Evolutionary conservation across 2,329 filamentous ascomycete genomes (phyloP).

Genomic region (Colletotrichum gloeosporioides): DNA sequence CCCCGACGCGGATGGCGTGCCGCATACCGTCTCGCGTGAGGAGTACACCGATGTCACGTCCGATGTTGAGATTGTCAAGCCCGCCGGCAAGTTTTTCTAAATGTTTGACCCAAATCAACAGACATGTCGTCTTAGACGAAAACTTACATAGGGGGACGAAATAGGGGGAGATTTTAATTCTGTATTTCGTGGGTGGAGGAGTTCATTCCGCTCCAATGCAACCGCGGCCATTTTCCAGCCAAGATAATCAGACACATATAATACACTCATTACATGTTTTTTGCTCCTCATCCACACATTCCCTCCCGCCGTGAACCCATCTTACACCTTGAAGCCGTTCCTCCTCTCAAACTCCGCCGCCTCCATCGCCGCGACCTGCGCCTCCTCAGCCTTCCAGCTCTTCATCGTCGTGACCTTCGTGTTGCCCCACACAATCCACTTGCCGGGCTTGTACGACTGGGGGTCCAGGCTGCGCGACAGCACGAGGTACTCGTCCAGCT

Average conservation of each 20-base stretch:
- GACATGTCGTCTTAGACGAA: not conserved
- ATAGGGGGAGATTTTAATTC: not conserved
- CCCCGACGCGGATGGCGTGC: conserved; percentile 11
- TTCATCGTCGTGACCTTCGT: conserved; percentile 58
- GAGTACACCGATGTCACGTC: conserved; percentile 30
- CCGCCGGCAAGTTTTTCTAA: conserved; percentile 61
- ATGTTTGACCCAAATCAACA: no score
- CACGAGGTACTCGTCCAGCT: conserved; percentile 69
- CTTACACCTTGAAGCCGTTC: not conserved
- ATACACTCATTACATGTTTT: conserved; percentile 25
- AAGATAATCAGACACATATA: conserved; percentile 16
- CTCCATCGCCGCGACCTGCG: conserved; percentile 37
- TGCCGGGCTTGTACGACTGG: conserved; percentile 49
- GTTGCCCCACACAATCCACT: conserved; percentile 73
- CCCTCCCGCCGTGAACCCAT: not conserved
- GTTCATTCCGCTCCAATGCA: not conserved
- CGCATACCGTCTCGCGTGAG: conserved; percentile 25
- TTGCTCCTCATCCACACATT: conserved; percentile 18
- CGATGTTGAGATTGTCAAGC: conserved; percentile 40
- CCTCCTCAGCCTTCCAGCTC: conserved; percentile 37
- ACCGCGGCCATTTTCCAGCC: conserved; percentile 6
- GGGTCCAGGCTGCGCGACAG: conserved; percentile 55
- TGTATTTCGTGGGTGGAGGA: not conserved
- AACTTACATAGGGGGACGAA: not conserved
- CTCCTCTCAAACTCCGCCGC: not conserved